Evolutionary conservation across 225 moss, liverwort and hornwort species (phyloP).

Genomic region (Polytrichum commune): DNA sequence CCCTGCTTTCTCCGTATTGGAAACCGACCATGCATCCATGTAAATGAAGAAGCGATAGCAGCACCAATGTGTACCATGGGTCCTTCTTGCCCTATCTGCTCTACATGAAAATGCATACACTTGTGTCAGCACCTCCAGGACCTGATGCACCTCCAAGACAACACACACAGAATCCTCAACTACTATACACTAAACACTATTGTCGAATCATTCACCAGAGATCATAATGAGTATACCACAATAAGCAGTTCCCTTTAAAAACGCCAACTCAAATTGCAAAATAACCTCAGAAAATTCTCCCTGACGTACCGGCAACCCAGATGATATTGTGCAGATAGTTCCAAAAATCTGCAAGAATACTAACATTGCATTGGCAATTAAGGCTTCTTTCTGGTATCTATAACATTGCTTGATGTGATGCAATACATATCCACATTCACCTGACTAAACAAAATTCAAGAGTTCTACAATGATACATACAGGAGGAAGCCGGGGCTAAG

Average conservation of each 20-base stretch:
- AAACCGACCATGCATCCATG: conserved; percentile 87
- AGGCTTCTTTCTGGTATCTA: no score
- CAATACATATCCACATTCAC: no score
- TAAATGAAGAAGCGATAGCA: conserved; percentile 78
- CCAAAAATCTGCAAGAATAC: conserved; percentile 58
- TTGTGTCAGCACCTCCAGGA: no score
- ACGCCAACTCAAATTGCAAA: not conserved
- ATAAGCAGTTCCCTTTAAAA: not conserved
- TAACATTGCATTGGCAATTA: no score
- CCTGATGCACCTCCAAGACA: no score
- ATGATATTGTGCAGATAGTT: conserved; percentile 81
- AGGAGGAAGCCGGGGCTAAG: no score
- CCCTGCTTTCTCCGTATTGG: conserved; percentile 46
- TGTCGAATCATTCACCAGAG: not conserved
- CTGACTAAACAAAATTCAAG: no score
- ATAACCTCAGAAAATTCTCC: not conserved
- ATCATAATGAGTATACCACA: not conserved
- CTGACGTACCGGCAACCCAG: conserved; percentile 71
- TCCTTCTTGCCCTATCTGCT: conserved; percentile 90
- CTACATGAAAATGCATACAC: not conserved
- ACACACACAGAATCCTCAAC: no score
- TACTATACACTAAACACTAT: not conserved
- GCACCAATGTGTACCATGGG: conserved; percentile 91
- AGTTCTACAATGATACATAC: no score
- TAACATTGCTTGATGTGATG: no score